These are phyloP conservation scores for Microsporum audouinii DNA, from an alignment of 2,329 filamentous ascomycete genomes.

Conservation along the genomic window DNA sequence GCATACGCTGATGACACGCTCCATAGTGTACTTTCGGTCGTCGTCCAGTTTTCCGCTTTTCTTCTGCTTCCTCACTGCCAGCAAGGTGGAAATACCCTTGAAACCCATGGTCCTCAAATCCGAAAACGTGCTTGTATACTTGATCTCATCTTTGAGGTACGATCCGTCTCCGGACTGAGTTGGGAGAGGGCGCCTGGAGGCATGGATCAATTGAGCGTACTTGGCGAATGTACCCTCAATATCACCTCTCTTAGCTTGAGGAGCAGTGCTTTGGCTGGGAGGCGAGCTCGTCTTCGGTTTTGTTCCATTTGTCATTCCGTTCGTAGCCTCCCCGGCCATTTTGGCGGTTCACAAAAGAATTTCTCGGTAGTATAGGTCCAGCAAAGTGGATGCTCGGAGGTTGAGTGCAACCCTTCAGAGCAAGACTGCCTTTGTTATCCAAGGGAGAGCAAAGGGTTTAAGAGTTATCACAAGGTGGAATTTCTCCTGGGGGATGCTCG, in stretches of 20 bases:
- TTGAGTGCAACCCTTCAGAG: not conserved
- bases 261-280: constrained; percentile 12
- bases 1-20: constrained; percentile 51
- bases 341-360: not conserved
- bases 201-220: constrained; percentile 39
- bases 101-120: constrained; percentile 49
- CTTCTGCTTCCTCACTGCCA: constrained; percentile 50
- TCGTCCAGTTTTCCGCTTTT: constrained; percentile 54
- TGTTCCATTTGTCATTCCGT: not conserved
- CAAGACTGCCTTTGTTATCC: not conserved
- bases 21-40: constrained; percentile 70
- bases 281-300: not conserved
- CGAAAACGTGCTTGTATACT: constrained; percentile 42
- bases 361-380: not conserved
- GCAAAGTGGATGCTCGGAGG: not conserved
- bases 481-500: not conserved
- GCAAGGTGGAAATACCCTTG: constrained; percentile 52
- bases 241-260: constrained; percentile 29
- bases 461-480: too few species aligned
- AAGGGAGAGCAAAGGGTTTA: not conserved
- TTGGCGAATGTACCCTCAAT: constrained; percentile 33
- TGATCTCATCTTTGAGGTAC: constrained; percentile 39
- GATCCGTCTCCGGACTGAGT: constrained; percentile 53
- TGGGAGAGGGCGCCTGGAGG: constrained; percentile 52
- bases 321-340: not conserved